Base-by-base conservation (phyloP, 352 stramenopile genomes). In the Globisporangium alternatum region DNA sequence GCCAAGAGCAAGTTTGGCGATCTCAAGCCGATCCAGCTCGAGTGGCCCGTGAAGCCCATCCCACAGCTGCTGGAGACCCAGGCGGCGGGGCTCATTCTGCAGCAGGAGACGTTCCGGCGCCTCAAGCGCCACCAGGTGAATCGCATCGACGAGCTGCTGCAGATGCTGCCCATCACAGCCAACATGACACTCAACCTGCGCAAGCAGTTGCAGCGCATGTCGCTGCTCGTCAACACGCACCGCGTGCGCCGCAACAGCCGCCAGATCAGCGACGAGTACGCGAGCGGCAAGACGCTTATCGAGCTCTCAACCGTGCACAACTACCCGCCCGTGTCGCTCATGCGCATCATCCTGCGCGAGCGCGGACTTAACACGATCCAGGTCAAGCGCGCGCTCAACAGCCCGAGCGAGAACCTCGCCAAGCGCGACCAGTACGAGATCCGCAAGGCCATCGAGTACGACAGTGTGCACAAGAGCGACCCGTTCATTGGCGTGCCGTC, bases 131-230 rank as follows among this genome's bases (percentile, higher is more conserved):
- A 80, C 58, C 86, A 91, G 65, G 86, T 95, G 64, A 85, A 92
- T 39, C 82, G 86, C 63, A 91, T 95, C 45, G 86, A 95, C 52
- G 81, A 82, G 37, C 69, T 93, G 9, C 51, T 95, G 64, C 76
- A 91, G 65, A 89, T 95, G 86, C 74, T 95, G 65, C 86, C 86
- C 22, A 95, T 95, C 68, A 93, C 83, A 9, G 84, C 86, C 62
- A 95, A 95, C 63, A 89, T 95, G 80, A 95, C 86, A 31, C 80
- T 95, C 39, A 95, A 95, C 58, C 64, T 95, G 65, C 78, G 83
- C 53, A 95, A 95, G 66, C 86, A 95, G 68, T 56, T 95, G 44
- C 80, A 90, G 72, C 83, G 86, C 45, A 93, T 93, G 83, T 93
- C 83, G 44, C 69, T 95, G 48, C 60, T 95, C 21, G 83, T 95